These are phyloP conservation scores for Zasmidium angulare DNA, from an alignment of 2,329 filamentous ascomycete genomes.

Conservation along the genomic window DNA sequence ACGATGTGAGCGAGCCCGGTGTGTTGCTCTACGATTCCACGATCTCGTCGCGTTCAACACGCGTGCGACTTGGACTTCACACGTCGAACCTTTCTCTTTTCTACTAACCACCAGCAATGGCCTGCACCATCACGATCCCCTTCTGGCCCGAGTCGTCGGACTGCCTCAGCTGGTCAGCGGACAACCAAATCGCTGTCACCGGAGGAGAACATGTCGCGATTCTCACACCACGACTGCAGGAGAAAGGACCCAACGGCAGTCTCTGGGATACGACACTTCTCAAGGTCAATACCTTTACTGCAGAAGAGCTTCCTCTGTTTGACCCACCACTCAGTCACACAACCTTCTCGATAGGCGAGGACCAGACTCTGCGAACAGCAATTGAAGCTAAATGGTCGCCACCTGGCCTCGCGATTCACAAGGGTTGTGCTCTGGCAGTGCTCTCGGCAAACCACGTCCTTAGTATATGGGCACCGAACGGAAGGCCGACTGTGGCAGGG, in stretches of 20 bases:
- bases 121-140: conserved; percentile 25
- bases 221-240: conserved; percentile 36
- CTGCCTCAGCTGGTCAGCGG: conserved; percentile 59
- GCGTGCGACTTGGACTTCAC: conserved; percentile 1
- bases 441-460: conserved; percentile 58
- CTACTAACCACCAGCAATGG: conserved; percentile 16
- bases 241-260: conserved; percentile 29
- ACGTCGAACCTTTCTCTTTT: background rate
- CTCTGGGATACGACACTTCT: conserved; percentile 42
- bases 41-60: conserved; percentile 10
- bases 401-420: conserved; percentile 55
- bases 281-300: conserved; percentile 53
- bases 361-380: conserved; percentile 55
- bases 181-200: conserved; percentile 58
- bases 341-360: conserved; percentile 58
- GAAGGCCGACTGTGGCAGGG: conserved; percentile 39
- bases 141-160: conserved; percentile 54
- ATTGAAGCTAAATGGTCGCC: conserved; percentile 57
- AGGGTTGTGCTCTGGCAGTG: conserved; percentile 55
- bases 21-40: background rate
- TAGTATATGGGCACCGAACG: conserved; percentile 56
- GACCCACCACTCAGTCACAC: conserved; percentile 45
- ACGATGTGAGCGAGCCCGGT: too few species aligned
- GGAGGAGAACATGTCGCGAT: conserved; percentile 57
- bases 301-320: conserved; percentile 47